Evolutionary conservation across 306 rosid species (phyloP).

Genomic region (Myrica gale): DNA sequence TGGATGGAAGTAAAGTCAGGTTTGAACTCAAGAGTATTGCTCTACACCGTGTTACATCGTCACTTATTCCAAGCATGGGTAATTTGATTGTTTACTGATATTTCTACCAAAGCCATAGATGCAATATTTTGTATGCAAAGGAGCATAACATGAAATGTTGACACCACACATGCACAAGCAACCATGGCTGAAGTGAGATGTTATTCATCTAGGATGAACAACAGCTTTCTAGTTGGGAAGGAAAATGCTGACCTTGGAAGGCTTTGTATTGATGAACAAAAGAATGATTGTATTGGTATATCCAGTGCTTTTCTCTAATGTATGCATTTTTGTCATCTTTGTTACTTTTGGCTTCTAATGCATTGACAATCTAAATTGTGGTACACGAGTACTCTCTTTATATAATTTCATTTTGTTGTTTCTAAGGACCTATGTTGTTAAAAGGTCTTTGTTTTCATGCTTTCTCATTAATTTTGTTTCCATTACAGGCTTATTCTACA

Average conservation of each 20-base stretch:
- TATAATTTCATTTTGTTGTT: conserved; percentile 11
- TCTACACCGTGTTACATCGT: no score
- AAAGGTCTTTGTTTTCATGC: conserved; percentile 15
- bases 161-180: neutral
- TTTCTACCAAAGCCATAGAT: neutral
- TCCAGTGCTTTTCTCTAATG: conserved; percentile 7
- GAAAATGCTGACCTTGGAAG: neutral
- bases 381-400: conserved; percentile 3
- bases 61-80: no score
- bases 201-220: neutral
- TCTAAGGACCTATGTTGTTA: conserved; percentile 8
- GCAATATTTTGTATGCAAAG: neutral
- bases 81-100: no score
- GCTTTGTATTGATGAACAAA: neutral
- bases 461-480: conserved; percentile 30
- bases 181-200: neutral
- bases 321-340: neutral
- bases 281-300: conserved; percentile 8
- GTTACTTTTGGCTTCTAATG: neutral
- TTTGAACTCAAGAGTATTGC: no score
- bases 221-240: neutral
- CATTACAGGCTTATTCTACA: conserved; percentile 78
- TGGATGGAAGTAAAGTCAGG: no score
- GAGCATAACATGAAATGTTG: neutral
- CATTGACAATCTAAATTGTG: conserved; percentile 18